phyloP scores from a whole-genome alignment of 2,329 filamentous ascomycete genomes.

The Cordyceps fumosorosea region DNA sequence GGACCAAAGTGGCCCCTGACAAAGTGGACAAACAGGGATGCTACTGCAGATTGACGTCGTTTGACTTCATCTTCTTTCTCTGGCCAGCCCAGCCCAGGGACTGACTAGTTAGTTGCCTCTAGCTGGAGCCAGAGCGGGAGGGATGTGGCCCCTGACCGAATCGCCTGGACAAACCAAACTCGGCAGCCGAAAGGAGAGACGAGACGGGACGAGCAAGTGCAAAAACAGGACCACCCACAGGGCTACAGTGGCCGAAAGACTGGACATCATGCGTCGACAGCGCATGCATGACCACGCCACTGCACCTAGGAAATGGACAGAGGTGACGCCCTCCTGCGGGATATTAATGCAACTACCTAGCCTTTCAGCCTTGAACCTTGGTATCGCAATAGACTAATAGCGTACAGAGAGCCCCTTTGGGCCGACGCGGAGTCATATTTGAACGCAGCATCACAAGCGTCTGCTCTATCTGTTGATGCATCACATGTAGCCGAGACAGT shows the following conservation, averaged over 20 bases:
- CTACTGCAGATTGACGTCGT: not conserved
- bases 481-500: conserved; percentile 8
- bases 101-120: not conserved
- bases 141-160: conserved; percentile 1
- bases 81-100: not conserved
- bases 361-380: not conserved
- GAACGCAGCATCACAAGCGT: not conserved
- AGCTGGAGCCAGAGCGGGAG: not conserved
- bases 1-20: not conserved
- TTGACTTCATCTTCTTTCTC: not conserved
- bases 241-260: not conserved
- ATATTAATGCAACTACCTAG: not conserved
- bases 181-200: not conserved
- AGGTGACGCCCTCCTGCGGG: not conserved
- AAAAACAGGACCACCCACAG: not conserved
- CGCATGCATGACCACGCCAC: conserved; percentile 10
- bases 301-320: not conserved
- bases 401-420: too few relatives aligned
- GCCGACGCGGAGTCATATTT: not conserved
- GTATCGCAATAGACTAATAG: too few relatives aligned
- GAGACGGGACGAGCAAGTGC: too few relatives aligned
- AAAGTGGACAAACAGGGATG: not conserved
- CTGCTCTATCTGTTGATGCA: not conserved
- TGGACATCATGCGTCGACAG: conserved; percentile 1
- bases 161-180: conserved; percentile 1